Base-by-base conservation (phyloP, 2,329 filamentous ascomycete species). In the Sclerotinia nivalis region DNA sequence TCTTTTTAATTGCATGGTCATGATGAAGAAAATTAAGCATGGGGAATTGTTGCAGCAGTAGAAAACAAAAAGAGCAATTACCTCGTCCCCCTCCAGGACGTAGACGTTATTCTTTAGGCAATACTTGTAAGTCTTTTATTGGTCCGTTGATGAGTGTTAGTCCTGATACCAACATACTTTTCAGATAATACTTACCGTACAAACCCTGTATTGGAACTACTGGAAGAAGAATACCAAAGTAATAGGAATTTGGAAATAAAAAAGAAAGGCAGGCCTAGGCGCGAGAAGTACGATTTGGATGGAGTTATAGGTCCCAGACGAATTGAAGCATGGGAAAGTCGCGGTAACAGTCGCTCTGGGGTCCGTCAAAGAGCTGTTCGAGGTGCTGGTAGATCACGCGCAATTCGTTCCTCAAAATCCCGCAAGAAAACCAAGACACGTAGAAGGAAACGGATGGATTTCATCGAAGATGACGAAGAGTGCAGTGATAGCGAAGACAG, bases 1-100 rank as follows among this genome's bases (percentile, higher is more conserved):
- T 34, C 10, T 22, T 20, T 43, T 13, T n/a, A 43, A 18, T 45
- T 34, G 12, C 10, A 31, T 62, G n/a, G 8, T 31, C 56, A 68
- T 45, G 25, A 68, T 68, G 66, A 62, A 55, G 66, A 68, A 31
- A 68, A 18, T 62, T 25, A 50, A 68, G 34, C 18, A 68, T 68
- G 66, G 56, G 56, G 47, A 69, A 64, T 64, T 64, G 66, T 69
- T 62, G 47, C 37, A 68, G 56, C 22, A 69, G 66, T 47, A 69
- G 66, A 25, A 47, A 64, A 25, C 45, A 43, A 55, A 28, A 69
- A 54, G 47, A 64, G 28, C 66, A 34, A n/a, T 9, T 18, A 55
- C 25, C 49, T 40, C 34, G 34, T 66, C 49, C 50, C 15, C 18
- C 25, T 12, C 60, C 43, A 20, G 60, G 28, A 31, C 43, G 45